These are phyloP conservation scores for Rhizopogon salebrosus DNA, from an alignment of 768 basidiomycete species.

Conservation along the genomic window DNA sequence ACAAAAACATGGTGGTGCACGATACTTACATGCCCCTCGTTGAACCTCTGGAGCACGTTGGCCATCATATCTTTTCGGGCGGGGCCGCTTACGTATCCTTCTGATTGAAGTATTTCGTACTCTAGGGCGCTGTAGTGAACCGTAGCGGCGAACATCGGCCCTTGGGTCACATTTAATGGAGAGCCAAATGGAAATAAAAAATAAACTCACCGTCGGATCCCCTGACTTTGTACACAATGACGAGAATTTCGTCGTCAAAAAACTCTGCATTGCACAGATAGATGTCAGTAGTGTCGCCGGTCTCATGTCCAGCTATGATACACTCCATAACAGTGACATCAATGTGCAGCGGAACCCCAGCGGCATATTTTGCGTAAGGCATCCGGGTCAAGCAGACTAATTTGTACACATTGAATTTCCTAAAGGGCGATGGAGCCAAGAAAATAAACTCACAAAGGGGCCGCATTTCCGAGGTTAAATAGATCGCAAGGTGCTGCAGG, in stretches of 20 bases:
- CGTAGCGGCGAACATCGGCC: conserved; percentile 55
- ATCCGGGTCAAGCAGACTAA: conserved; percentile 56
- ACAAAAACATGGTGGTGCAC: conserved; percentile 25
- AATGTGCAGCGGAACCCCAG: conserved; percentile 36
- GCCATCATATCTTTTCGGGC: conserved; percentile 65
- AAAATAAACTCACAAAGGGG: conserved; percentile 40
- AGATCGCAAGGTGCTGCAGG: conserved; percentile 49
- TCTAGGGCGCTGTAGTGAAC: conserved; percentile 55
- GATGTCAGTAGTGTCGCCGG: conserved; percentile 28
- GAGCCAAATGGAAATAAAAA: conserved; percentile 14
- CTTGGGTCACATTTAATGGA: conserved; percentile 35
- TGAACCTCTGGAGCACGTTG: conserved; percentile 50
- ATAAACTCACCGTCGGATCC: conserved; percentile 41
- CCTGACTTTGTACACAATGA: conserved; percentile 56
- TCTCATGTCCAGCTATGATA: conserved; percentile 29
- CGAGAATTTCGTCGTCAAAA: conserved; percentile 69
- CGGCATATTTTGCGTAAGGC: conserved; percentile 39
- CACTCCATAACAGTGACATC: conserved; percentile 49
- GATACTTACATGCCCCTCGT: conserved; percentile 58
- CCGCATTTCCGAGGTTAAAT: conserved; percentile 36
- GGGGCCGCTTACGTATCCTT: conserved; percentile 46
- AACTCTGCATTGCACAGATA: conserved; percentile 67
- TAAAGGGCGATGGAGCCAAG: conserved; percentile 15
- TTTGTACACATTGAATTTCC: conserved; percentile 29
- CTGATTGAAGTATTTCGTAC: conserved; percentile 48